phyloP scores from a whole-genome alignment of 1,284 basidiomycete genomes.

The Lentinus polychrous region DNA sequence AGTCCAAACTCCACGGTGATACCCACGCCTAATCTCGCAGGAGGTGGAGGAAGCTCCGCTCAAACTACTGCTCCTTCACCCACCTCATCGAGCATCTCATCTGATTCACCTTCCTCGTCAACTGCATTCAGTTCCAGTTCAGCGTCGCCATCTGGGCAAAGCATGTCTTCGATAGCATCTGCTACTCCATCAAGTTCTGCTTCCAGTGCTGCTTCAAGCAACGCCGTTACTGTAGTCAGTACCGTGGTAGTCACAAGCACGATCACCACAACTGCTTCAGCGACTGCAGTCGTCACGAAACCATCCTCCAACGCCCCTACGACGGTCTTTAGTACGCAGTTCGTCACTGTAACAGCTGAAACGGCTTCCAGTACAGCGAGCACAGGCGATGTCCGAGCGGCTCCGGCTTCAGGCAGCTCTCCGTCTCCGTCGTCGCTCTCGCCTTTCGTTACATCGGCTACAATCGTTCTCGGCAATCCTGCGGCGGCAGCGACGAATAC shows the following conservation, averaged over 20 bases:
- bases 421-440: neutral
- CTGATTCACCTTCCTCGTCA: conserved; percentile 1
- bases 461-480: neutral
- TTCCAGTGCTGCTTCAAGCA: neutral
- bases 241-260: conserved; percentile 8
- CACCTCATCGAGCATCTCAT: conserved; percentile 13
- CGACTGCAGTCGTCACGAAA: neutral
- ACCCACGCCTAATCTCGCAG: conserved; percentile 10
- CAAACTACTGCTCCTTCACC: conserved; percentile 13
- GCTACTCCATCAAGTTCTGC: conserved; percentile 2
- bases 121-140: conserved; percentile 1
- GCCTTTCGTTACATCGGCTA: neutral
- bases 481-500: neutral
- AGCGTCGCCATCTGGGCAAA: conserved; percentile 1
- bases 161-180: conserved; percentile 5
- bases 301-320: neutral
- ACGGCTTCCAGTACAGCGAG: neutral
- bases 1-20: conserved; percentile 14
- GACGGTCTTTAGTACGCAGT: neutral
- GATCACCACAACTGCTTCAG: neutral
- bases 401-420: neutral
- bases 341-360: neutral
- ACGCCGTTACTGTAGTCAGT: neutral
- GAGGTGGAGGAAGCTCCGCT: neutral
- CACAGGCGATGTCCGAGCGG: neutral